Conservation (phyloP, 2,329 filamentous ascomycete genomes). For the Colletotrichum karsti region DNA sequence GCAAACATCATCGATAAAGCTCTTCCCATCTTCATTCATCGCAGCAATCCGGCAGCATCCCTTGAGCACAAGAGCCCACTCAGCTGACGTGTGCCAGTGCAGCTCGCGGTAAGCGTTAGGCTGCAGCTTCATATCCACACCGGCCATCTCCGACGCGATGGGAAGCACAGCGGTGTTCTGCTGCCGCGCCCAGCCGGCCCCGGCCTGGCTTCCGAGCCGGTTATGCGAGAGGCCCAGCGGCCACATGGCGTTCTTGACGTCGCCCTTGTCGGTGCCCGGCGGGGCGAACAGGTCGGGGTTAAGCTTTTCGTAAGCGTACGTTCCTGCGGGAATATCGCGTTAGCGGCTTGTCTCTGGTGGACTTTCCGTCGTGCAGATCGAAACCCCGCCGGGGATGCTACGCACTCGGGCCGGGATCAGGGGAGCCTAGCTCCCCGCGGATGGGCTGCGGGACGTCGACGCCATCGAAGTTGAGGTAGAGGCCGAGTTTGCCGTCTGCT, state of each 20-base stretch:
- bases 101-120: slow-evolving; percentile 68
- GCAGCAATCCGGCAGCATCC: slow-evolving; percentile 60
- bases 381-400: slow-evolving; percentile 20
- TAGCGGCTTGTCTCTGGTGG: background rate
- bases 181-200: slow-evolving; percentile 62
- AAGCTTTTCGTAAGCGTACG: slow-evolving; percentile 55
- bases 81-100: slow-evolving; percentile 67
- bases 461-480: slow-evolving; percentile 62
- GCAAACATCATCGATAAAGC: slow-evolving; percentile 56
- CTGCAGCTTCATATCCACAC: slow-evolving; percentile 67
- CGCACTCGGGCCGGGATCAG: slow-evolving; percentile 61
- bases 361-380: background rate
- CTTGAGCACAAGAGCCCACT: slow-evolving; percentile 63
- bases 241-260: slow-evolving; percentile 59
- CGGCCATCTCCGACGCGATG: slow-evolving; percentile 58
- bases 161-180: slow-evolving; percentile 62
- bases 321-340: slow-evolving; percentile 12
- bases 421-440: slow-evolving; percentile 56
- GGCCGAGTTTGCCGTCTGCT: slow-evolving; percentile 56
- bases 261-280: slow-evolving; percentile 60
- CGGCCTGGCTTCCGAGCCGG: slow-evolving; percentile 49
- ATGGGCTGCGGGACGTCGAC: slow-evolving; percentile 63
- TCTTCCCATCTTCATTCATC: slow-evolving; percentile 59
- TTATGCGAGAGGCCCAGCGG: slow-evolving; percentile 61
- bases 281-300: slow-evolving; percentile 64